Conservation (phyloP, 768 basidiomycete species). For the Boletus fagicola region DNA sequence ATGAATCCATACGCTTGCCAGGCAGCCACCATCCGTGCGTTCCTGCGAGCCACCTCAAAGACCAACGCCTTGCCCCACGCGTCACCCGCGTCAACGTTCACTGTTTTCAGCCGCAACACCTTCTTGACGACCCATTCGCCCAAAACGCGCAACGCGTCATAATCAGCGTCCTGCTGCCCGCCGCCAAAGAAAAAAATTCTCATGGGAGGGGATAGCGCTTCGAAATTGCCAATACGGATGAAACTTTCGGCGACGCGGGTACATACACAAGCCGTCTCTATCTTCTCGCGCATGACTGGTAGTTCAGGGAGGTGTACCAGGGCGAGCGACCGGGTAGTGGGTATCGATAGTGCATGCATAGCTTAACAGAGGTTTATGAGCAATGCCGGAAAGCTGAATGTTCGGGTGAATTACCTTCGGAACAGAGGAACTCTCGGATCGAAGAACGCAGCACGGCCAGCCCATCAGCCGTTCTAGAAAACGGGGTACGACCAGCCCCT, state of each 20-base stretch:
- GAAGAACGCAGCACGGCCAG: slow-evolving; percentile 94
- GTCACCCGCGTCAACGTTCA: slow-evolving; percentile 44
- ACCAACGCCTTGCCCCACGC: slow-evolving; percentile 74
- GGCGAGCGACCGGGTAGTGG: slow-evolving; percentile 84
- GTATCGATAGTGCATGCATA: slow-evolving; percentile 78
- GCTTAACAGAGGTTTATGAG: slow-evolving; percentile 47
- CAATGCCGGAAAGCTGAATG: slow-evolving; percentile 10
- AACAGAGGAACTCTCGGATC: slow-evolving; percentile 89
- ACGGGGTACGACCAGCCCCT: slow-evolving; percentile 92
- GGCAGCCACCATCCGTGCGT: slow-evolving; percentile 88
- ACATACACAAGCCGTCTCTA: slow-evolving; percentile 69
- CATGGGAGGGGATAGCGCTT: slow-evolving; percentile 74
- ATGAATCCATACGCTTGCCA: slow-evolving; percentile 97
- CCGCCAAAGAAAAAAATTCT: slow-evolving; percentile 67
- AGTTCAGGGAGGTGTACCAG: slow-evolving; percentile 73
- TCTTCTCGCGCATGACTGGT: slow-evolving; percentile 70
- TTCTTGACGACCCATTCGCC: slow-evolving; percentile 69
- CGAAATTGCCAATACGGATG: slow-evolving; percentile 88
- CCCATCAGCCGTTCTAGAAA: slow-evolving; percentile 89
- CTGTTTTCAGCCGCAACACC: slow-evolving; percentile 49
- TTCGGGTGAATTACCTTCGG: slow-evolving; percentile 58
- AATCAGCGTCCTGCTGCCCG: slow-evolving; percentile 72
- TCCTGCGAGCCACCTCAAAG: slow-evolving; percentile 76
- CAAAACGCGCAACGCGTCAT: slow-evolving; percentile 69
- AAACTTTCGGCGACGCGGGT: slow-evolving; percentile 88